Conservation (phyloP, 768 basidiomycete species). For the Boletellus ananiceps region DNA sequence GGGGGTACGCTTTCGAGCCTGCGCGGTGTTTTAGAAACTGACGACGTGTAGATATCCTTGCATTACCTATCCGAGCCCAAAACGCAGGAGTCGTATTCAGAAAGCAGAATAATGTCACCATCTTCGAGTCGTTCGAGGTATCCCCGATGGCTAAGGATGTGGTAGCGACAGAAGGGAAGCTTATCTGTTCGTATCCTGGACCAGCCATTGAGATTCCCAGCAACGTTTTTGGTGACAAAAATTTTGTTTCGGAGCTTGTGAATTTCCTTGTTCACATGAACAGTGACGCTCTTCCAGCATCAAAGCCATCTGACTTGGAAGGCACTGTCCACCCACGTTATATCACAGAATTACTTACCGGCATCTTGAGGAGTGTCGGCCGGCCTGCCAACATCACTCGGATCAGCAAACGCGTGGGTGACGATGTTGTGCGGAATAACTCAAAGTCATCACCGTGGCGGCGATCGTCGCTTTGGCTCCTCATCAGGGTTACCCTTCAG, state of each 20-base stretch:
- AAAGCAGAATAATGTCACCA: constrained; percentile 11
- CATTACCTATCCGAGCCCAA: constrained; percentile 40
- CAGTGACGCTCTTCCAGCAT: constrained; percentile 21
- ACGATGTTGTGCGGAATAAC: constrained; percentile 4
- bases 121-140: constrained; percentile 36
- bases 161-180: constrained; percentile 36
- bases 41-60: constrained; percentile 30
- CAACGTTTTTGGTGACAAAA: constrained; percentile 6
- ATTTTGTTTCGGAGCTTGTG: constrained; percentile 34
- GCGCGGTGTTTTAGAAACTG: background rate
- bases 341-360: constrained; percentile 43
- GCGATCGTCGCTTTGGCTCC: constrained; percentile 35
- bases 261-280: constrained; percentile 36
- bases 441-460: constrained; percentile 27
- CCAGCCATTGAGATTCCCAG: constrained; percentile 36
- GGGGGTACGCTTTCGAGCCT: background rate
- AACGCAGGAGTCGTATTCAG: constrained; percentile 44
- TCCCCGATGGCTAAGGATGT: constrained; percentile 33
- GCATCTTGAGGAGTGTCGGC: constrained; percentile 38
- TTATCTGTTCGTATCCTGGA: constrained; percentile 42
- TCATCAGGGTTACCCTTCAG: constrained; percentile 21
- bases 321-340: constrained; percentile 35
- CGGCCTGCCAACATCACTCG: constrained; percentile 3
- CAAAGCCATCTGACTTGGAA: constrained; percentile 17
- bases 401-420: background rate